Evolutionary conservation across 768 basidiomycete genomes (phyloP).

Genomic region (Trametes gibbosa): DNA sequence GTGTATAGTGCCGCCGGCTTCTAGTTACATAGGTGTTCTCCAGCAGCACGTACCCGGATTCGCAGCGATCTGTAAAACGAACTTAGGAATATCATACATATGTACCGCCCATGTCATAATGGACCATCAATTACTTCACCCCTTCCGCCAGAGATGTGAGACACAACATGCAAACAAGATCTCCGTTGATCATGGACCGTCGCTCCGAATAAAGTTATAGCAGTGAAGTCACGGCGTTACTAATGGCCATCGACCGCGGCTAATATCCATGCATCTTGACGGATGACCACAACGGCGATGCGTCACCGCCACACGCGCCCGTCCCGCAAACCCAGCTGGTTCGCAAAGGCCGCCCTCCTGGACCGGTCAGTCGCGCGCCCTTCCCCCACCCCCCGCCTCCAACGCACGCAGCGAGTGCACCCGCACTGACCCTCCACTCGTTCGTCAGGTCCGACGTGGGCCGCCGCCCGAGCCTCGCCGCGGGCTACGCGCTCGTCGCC

Average conservation of each 20-base stretch:
- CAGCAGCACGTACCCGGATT: neutral
- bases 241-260: too few relatives aligned
- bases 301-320: conserved; percentile 13
- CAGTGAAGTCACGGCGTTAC: too few relatives aligned
- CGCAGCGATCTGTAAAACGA: conserved; percentile 3
- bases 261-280: conserved; percentile 3
- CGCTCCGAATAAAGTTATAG: neutral
- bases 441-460: conserved; percentile 1
- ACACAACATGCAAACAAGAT: neutral
- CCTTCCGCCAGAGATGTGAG: neutral
- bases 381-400: neutral
- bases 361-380: conserved; percentile 1
- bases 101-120: conserved; percentile 6
- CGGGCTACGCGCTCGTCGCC: conserved; percentile 48
- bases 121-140: neutral
- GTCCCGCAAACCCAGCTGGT: conserved; percentile 14
- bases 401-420: too few relatives aligned
- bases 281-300: conserved; percentile 12
- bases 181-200: neutral
- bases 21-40: neutral
- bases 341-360: conserved; percentile 1
- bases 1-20: neutral
- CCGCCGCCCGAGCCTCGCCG: conserved; percentile 19
- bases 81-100: conserved; percentile 1
- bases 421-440: too few relatives aligned